Percentiles rank a stretch among this genome's conserved stretches.
These are phyloP conservation scores for Globisporangium takayamanum DNA, from an alignment of 352 stramenopile genomes.

Conservation along the genomic window DNA sequence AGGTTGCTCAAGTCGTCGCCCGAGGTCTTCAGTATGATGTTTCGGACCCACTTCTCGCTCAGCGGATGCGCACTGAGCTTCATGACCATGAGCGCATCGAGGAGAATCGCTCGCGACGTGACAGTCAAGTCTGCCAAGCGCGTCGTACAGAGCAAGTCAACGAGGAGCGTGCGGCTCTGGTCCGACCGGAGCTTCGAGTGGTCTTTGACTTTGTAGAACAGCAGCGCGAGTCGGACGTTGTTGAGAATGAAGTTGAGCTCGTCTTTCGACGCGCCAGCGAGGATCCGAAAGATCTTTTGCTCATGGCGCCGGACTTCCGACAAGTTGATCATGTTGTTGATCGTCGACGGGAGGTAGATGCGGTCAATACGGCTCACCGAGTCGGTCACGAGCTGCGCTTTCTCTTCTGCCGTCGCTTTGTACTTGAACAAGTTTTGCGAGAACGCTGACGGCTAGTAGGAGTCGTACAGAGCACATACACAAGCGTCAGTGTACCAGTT, in stretches of 20 bases:
- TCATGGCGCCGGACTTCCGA: constrained; percentile 81
- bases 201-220: constrained; percentile 99
- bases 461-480: not conserved
- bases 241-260: constrained; percentile 97
- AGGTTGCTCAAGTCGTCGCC: constrained; percentile 95
- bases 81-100: constrained; percentile 97
- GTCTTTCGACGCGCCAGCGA: constrained; percentile 91
- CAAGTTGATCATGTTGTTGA: constrained; percentile 87
- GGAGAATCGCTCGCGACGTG: constrained; percentile 86
- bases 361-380: constrained; percentile 72
- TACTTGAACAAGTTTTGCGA: constrained; percentile 79
- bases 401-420: constrained; percentile 76
- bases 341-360: constrained; percentile 81
- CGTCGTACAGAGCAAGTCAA: constrained; percentile 93
- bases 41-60: constrained; percentile 94
- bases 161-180: constrained; percentile 89
- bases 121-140: constrained; percentile 91
- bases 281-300: constrained; percentile 94
- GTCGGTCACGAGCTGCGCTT: constrained; percentile 63
- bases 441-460: constrained; percentile 32
- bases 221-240: constrained; percentile 91
- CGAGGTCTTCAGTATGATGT: constrained; percentile 95
- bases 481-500: not conserved
- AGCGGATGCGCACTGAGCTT: constrained; percentile 93
- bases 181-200: constrained; percentile 64